Evolutionary conservation across 1,284 basidiomycete genomes (phyloP), one percentile per base, ranked within the genome.

Genomic region (Cryptococcus sp.): DNA sequence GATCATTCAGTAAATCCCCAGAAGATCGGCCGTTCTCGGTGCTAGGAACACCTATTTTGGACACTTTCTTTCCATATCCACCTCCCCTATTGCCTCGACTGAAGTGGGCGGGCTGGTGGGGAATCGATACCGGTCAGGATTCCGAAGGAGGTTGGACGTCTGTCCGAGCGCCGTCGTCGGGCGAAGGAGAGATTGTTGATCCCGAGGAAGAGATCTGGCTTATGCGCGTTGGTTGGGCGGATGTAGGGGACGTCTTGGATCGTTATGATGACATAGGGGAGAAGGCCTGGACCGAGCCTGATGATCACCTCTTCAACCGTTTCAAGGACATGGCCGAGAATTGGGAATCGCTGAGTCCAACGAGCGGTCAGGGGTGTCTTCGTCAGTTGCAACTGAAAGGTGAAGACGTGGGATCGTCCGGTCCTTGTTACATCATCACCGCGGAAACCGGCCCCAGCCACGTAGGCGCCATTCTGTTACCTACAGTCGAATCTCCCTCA

Each of bases 11-110:
- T 16, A 22, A 41, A 43, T 47, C 22, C n/a, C 41, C 46, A 30
- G 56, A 60, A 25, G 68, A 69, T 41, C 69, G 70, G 52, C 69
- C 72, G 10, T 47, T 73, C 22, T 77, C 72, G 8, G 60, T 74
- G 15, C 60, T 76, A 15, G 68, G 64, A 23, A 71, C 72, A 10
- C 72, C 74, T 5, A 47, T 73, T 4, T 67, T 76, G 27, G 71
- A 74, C 50, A 69, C 62, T 35, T 72, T 76, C 62, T 76, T 75
- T 56, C 73, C 74, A 2, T 71, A 73, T 48, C 73, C 78, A 13
- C 73, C 75, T 11, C 72, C 75, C 1, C 62, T 76, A 17, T 58
- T 79, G 1, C 77, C 75, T 0, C 59, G 68, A 5, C 51, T 77
- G 13, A 49, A 62, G 3, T 72, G 71, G 70, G 65, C 63, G 0